A percentile compares a stretch with the other conserved stretches of the same genome.
Evolutionary conservation across 2,329 filamentous ascomycete genomes (phyloP).

Genomic region (Pseudogymnoascus sp.): DNA sequence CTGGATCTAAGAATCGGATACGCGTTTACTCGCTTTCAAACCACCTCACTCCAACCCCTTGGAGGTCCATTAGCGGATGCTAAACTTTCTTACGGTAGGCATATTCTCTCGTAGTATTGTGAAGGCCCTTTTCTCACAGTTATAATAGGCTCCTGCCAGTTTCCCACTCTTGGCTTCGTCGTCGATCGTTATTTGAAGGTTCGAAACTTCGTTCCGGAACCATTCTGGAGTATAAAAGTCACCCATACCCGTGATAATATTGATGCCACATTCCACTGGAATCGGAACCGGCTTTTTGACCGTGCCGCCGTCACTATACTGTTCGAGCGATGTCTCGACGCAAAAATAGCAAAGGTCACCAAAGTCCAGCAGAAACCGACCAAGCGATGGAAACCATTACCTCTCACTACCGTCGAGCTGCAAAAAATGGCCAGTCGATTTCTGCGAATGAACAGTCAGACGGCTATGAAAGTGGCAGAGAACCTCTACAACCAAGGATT

Average conservation of each 20-base stretch:
- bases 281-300: constrained; percentile 76
- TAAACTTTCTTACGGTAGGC: constrained; percentile 30
- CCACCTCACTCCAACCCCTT: constrained; percentile 64
- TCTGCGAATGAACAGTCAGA: constrained; percentile 81
- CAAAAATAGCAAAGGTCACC: constrained; percentile 68
- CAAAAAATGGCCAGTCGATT: constrained; percentile 92
- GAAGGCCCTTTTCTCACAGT: constrained; percentile 7
- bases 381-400: constrained; percentile 87
- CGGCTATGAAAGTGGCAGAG: constrained; percentile 84
- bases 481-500: constrained; percentile 86
- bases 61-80: constrained; percentile 57
- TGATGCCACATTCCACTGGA: constrained; percentile 78
- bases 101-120: neutral
- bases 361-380: constrained; percentile 88
- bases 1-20: constrained; percentile 87
- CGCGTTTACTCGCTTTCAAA: constrained; percentile 85
- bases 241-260: constrained; percentile 69
- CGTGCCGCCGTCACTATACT: constrained; percentile 71
- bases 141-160: constrained; percentile 72
- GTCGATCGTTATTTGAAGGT: constrained; percentile 94
- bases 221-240: constrained; percentile 88
- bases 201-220: constrained; percentile 84
- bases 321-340: constrained; percentile 74
- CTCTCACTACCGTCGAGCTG: constrained; percentile 88
- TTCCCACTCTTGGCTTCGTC: constrained; percentile 92